These are phyloP conservation scores for Schizochytrium sp. DNA, from an alignment of 108 stramenopile species.

Conservation along the genomic window DNA sequence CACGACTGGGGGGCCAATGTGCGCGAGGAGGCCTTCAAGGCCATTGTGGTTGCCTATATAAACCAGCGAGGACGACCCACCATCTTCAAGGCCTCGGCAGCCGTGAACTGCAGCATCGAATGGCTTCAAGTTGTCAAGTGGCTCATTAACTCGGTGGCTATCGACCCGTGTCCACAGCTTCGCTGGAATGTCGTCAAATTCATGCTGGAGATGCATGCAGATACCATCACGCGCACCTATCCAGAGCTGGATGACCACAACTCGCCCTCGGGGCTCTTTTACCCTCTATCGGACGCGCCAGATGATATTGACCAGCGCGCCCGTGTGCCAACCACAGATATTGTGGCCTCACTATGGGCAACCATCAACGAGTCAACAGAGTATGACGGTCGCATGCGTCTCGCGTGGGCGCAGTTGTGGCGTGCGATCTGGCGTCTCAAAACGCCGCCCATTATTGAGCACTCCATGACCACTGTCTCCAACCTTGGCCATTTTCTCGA, in stretches of 20 bases:
- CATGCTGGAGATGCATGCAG: not conserved
- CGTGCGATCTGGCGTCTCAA: not conserved
- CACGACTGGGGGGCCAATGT: conserved; percentile 2
- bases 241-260: not conserved
- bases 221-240: not conserved
- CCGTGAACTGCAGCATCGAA: not conserved
- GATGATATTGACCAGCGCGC: not conserved
- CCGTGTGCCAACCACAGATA: not conserved
- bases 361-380: not conserved
- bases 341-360: not conserved
- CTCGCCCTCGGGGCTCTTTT: conserved; percentile 8
- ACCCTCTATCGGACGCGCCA: not conserved
- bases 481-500: not conserved
- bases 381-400: not conserved
- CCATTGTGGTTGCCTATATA: not conserved
- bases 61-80: not conserved
- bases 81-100: not conserved
- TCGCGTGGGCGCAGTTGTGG: not conserved
- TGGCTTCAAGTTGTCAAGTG: not conserved
- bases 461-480: not conserved
- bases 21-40: conserved; percentile 14
- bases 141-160: not conserved
- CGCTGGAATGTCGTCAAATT: conserved; percentile 6
- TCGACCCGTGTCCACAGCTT: not conserved
- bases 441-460: not conserved